These are phyloP conservation scores for Aspergillus sparsus DNA, from an alignment of 495 filamentous ascomycete species.

Conservation along the genomic window DNA sequence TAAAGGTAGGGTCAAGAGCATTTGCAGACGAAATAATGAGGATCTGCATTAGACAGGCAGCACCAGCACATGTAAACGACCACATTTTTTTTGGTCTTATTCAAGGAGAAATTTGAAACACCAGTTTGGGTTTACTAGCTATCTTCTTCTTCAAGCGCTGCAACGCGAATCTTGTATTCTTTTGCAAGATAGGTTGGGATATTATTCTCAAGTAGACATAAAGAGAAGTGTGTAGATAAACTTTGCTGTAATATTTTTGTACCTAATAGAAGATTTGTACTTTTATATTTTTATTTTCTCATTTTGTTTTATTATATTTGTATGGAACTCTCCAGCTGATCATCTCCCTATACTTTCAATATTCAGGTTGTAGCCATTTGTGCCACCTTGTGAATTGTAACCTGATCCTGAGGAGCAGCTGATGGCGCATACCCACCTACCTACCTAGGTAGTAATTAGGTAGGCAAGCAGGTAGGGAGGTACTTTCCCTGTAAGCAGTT, in stretches of 20 bases:
- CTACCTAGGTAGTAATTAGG: neutral
- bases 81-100: neutral
- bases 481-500: too few species aligned
- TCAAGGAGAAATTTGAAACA: neutral
- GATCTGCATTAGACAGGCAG: constrained; percentile 1
- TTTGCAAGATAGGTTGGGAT: too few species aligned
- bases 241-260: too few species aligned
- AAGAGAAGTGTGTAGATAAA: too few species aligned
- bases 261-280: too few species aligned
- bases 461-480: too few species aligned
- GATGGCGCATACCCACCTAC: neutral
- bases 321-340: neutral
- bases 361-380: constrained; percentile 3
- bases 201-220: too few species aligned
- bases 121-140: neutral
- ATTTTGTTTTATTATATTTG: neutral
- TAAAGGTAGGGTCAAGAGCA: neutral
- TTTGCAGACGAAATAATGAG: neutral
- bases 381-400: constrained; percentile 1
- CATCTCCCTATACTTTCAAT: neutral
- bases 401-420: neutral
- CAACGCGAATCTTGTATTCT: too few species aligned
- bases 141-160: too few species aligned
- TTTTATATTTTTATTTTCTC: too few species aligned
- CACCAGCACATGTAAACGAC: neutral